A percentile compares a stretch with the other conserved stretches of the same genome.
phyloP scores from a whole-genome alignment of 139 green algal genomes.

The Chlorella ohadii region DNA sequence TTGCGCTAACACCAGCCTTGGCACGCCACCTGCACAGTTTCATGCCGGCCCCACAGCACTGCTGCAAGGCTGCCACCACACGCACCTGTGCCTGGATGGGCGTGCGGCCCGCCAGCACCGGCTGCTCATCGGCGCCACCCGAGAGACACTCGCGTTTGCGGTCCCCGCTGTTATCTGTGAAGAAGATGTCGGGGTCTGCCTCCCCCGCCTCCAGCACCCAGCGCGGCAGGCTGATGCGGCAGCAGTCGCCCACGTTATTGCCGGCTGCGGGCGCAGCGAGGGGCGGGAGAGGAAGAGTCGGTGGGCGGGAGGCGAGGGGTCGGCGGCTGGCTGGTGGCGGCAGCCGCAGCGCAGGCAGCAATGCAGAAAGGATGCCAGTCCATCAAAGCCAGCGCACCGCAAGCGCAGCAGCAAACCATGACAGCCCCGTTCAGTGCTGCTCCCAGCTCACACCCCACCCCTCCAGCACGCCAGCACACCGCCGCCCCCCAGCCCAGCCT shows the following conservation, averaged over 20 bases:
- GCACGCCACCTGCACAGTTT: too few relatives aligned
- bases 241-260: conserved; percentile 92
- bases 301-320: neutral
- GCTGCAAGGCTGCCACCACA: too few relatives aligned
- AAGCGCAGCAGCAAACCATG: neutral
- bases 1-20: too few relatives aligned
- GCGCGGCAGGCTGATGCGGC: conserved; percentile 91
- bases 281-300: neutral
- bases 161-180: conserved; percentile 88
- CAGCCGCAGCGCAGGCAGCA: neutral
- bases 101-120: conserved; percentile 87
- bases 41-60: too few relatives aligned
- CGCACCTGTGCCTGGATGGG: conserved; percentile 78
- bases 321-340: neutral
- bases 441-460: too few relatives aligned
- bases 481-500: neutral
- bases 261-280: conserved; percentile 58
- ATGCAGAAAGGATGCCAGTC: neutral
- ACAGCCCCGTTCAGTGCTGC: too few relatives aligned
- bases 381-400: neutral
- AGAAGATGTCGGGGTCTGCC: conserved; percentile 94
- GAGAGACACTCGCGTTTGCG: conserved; percentile 96
- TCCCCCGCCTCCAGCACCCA: conserved; percentile 95
- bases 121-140: conserved; percentile 88
- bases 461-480: neutral